phyloP scores from a whole-genome alignment of 306 rosid species.

The Phaseolus lunatus region DNA sequence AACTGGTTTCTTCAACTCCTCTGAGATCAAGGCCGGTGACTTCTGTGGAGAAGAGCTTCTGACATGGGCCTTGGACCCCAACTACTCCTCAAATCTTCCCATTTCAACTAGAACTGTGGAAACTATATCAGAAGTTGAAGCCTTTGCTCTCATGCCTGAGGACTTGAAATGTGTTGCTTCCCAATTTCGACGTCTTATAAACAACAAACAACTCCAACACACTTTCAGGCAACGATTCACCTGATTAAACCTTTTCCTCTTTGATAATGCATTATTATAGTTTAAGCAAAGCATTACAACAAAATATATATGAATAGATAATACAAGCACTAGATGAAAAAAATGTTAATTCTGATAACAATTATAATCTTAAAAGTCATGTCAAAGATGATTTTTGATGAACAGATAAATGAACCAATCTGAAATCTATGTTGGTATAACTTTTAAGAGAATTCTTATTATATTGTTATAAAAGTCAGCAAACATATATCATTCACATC shows the following conservation, averaged over 20 bases:
- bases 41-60: slow-evolving; percentile 98
- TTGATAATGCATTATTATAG: not conserved
- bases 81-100: slow-evolving; percentile 67
- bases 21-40: slow-evolving; percentile 73
- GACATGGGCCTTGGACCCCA: slow-evolving; percentile 90
- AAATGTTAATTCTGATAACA: not conserved
- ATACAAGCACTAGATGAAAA: not conserved
- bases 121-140: slow-evolving; percentile 81
- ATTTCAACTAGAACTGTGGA: slow-evolving; percentile 78
- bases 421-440: not conserved
- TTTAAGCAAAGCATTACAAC: not conserved
- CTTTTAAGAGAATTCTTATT: not conserved
- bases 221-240: slow-evolving; percentile 69
- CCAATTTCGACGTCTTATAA: slow-evolving; percentile 74
- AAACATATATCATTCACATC: not conserved
- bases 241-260: not conserved
- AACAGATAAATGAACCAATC: not conserved
- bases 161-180: slow-evolving; percentile 77
- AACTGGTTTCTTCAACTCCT: slow-evolving; percentile 70
- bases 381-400: not conserved
- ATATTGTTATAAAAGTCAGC: not conserved
- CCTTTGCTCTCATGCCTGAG: slow-evolving; percentile 78
- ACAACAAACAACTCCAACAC: slow-evolving; percentile 70
- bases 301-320: not conserved
- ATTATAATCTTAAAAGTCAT: not conserved